Conservation (phyloP, 108 stramenopile species). For the Skeletonema tropicum region DNA sequence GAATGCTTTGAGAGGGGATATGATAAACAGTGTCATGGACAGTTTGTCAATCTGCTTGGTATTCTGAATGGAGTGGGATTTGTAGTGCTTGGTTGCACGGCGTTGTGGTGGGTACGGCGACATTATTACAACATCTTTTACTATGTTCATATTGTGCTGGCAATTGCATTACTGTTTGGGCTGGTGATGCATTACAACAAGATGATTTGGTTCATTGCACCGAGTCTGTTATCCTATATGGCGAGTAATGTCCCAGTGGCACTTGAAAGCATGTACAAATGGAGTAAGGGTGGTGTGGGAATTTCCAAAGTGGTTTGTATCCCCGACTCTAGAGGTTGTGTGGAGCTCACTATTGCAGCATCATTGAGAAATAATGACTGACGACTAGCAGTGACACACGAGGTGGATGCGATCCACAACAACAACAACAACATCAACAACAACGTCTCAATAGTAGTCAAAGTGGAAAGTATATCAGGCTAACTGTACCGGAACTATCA, state of each 20-base stretch:
- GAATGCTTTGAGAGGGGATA: slow-evolving; percentile 2
- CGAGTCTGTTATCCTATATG: slow-evolving; percentile 65
- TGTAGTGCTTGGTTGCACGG: slow-evolving; percentile 43
- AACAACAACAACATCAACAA: not conserved
- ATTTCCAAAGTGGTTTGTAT: slow-evolving; percentile 34
- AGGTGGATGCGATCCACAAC: not conserved
- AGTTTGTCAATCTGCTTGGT: slow-evolving; percentile 53
- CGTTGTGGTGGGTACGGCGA: slow-evolving; percentile 51
- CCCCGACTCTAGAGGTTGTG: slow-evolving; percentile 51
- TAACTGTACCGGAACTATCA: slow-evolving; percentile 30
- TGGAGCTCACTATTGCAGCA: slow-evolving; percentile 26
- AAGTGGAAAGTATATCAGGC: slow-evolving; percentile 22
- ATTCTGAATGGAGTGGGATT: slow-evolving; percentile 42
- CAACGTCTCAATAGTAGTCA: not conserved
- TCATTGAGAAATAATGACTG: not conserved
- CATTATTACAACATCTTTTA: slow-evolving; percentile 57
- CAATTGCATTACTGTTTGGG: slow-evolving; percentile 33
- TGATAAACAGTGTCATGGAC: slow-evolving; percentile 9
- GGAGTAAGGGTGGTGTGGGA: slow-evolving; percentile 23
- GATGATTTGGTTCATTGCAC: slow-evolving; percentile 60
- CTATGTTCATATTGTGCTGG: slow-evolving; percentile 29
- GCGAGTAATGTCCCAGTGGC: slow-evolving; percentile 50
- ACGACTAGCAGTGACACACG: not conserved
- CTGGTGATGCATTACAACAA: slow-evolving; percentile 67
- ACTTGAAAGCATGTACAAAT: slow-evolving; percentile 26